Evolutionary conservation across 768 basidiomycete species (phyloP).

Genomic region (Rhizopogon vulgaris): DNA sequence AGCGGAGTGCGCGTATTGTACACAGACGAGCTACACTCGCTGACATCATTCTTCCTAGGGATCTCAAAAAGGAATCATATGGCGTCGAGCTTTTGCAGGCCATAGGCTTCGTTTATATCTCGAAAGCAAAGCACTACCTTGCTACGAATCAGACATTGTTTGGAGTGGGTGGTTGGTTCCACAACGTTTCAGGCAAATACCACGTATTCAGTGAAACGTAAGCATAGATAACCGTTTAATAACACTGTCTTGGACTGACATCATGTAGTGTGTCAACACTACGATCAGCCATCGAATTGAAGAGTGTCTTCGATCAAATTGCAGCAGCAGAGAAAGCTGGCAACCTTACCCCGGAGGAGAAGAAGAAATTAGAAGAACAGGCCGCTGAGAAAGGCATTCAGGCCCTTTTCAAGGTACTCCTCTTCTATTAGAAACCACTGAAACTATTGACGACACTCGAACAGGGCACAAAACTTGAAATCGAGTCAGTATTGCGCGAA

Average conservation of each 20-base stretch:
- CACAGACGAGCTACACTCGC: not conserved
- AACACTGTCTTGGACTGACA: constrained; percentile 3
- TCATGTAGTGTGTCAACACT: constrained; percentile 68
- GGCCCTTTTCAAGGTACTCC: constrained; percentile 76
- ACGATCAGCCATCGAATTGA: constrained; percentile 82
- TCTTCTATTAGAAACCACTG: not conserved
- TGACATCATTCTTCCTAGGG: constrained; percentile 34
- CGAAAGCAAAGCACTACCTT: constrained; percentile 79
- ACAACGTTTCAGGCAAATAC: constrained; percentile 88
- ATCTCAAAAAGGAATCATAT: constrained; percentile 81
- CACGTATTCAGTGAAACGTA: constrained; percentile 92
- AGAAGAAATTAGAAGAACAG: constrained; percentile 79
- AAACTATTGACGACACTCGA: not conserved
- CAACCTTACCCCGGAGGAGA: constrained; percentile 71
- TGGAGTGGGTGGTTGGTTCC: constrained; percentile 89
- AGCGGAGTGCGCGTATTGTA: constrained; percentile 56
- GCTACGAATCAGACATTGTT: constrained; percentile 65
- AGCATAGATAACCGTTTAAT: constrained; percentile 18
- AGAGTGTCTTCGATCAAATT: constrained; percentile 86
- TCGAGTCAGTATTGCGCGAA: constrained; percentile 85
- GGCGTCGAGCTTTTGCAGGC: constrained; percentile 82
- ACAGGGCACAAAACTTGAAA: constrained; percentile 86
- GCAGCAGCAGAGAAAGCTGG: constrained; percentile 86
- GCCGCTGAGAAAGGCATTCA: constrained; percentile 91
- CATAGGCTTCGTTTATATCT: constrained; percentile 78